Evolutionary conservation across 2,329 filamentous ascomycete genomes (phyloP), one percentile per base, ranked within the genome.

Genomic region (Didymella pinodella): DNA sequence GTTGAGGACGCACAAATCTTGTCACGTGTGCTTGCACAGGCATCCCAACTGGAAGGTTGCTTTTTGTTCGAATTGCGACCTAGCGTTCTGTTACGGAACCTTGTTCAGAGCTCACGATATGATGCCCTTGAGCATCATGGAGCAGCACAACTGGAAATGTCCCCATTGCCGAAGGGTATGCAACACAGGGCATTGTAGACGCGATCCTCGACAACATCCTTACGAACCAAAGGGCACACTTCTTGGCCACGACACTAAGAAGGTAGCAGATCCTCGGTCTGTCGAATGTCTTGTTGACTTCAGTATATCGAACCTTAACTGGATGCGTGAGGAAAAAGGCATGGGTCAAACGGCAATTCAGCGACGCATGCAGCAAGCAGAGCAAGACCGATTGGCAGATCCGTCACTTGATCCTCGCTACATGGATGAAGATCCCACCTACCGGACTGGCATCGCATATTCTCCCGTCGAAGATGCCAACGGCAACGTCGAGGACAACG

Each of bases 211-310:
- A n/a, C 90, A 90, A 68, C 84, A 83, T 5, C 91, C 93, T 0
- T 97, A 97, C 70, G 87, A 90, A 50, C 95, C 95, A 0, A 95
- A 92, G 69, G 92, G 90, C 57, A 97, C 93, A 0, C 82, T 94
- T 1, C 85, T 98, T 2, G 95, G 95, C 0, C 93, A 97, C 69
- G 93, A 98, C 66, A 99, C 95, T 0, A 90, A 88, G 53, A 90
- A 90, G 32, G 88, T 98, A 48, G 94, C 95, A 2, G 95, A 99
- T 77, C 90, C 91, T 50, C 88, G 95, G 60, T 97, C 93, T 70
- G 88, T 97, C 6, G 94, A 98, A 75, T 89, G 88, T 25, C 84
- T 98, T 22, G 92, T 98, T 8, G 93, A 98, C 73, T 97, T 97
- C 76, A 88, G 91, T 26, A 83, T 91, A 40, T 94, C 96, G 52